Evolutionary conservation across 2,329 filamentous ascomycete species (phyloP).

Genomic region (Aureobasidium pullulans): DNA sequence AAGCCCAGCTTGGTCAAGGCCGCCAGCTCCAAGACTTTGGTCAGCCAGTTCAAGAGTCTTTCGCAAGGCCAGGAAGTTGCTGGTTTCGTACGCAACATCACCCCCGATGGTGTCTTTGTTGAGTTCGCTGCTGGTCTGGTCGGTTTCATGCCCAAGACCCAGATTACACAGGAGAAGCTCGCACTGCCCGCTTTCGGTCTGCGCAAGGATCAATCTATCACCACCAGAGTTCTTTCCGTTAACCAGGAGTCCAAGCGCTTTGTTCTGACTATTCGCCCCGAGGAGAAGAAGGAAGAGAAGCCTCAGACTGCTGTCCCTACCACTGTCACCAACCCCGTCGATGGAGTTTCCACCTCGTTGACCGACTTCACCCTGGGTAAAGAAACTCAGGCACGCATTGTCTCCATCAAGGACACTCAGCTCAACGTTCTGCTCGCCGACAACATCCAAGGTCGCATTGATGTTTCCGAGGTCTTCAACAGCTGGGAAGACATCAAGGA

Average conservation of each 20-base stretch:
- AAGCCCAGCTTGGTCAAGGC: constrained; percentile 78
- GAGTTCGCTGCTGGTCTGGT: constrained; percentile 73
- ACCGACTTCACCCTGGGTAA: constrained; percentile 69
- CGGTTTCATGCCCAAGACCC: constrained; percentile 71
- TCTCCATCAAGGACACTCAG: constrained; percentile 84
- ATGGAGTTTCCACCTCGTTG: constrained; percentile 55
- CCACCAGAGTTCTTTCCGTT: constrained; percentile 63
- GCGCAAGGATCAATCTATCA: constrained; percentile 66
- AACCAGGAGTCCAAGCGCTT: constrained; percentile 66
- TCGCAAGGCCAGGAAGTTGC: constrained; percentile 60
- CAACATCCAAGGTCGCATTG: constrained; percentile 84
- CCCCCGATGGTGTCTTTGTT: constrained; percentile 74
- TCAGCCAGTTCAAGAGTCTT: constrained; percentile 65
- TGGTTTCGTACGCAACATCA: constrained; percentile 82
- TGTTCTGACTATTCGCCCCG: constrained; percentile 51
- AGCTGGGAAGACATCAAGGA: constrained; percentile 79
- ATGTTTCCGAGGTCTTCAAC: constrained; percentile 85
- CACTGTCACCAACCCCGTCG: constrained; percentile 52
- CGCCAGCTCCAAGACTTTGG: constrained; percentile 61
- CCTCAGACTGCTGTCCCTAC: constrained; percentile 24
- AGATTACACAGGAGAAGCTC: constrained; percentile 64
- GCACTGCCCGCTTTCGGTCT: constrained; percentile 69
- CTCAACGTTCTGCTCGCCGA: constrained; percentile 84
- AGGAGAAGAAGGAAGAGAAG: constrained; percentile 27
- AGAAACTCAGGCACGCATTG: constrained; percentile 66